Evolutionary conservation across 768 basidiomycete species (phyloP), one percentile per base, ranked within the genome.

Genomic region (Ramaria sp.): DNA sequence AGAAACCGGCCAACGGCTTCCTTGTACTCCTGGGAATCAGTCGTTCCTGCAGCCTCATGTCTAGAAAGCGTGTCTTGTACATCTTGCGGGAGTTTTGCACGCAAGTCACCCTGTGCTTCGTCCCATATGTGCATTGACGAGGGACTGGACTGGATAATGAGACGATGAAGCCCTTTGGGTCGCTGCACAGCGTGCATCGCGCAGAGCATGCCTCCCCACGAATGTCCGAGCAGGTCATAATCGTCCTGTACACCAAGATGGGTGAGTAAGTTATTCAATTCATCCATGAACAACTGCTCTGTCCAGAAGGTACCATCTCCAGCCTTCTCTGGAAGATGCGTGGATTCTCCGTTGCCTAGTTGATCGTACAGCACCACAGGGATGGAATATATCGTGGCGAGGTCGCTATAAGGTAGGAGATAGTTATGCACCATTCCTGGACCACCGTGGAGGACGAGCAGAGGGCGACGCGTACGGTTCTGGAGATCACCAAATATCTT

Each of bases 281-380:
- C 78, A 42, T 75, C 75, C 53, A 78, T 63, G 68, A 79, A 82
- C 3, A 83, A 72, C 7, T 76, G 71, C 20, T 73, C 61, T 5
- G 72, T 74, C 77, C 74, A 75, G 67, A 83, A 82, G 27, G 34
- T 27, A 3, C 37, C 38, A 33, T 74, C 70, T 13, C 68, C 70
- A 6, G 63, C 61, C 41, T 71, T 73, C 55, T 70, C 67, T 3
- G 62, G 69, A 0, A 71, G 68, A 53, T 75, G 78, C 13, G 78
- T 75, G 3, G 78, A 78, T 47, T 64, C 62, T 10, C 72, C 75
- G 59, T 64, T 72, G 7, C 80, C 81, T 46, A 83, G 57, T 62
- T 82, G 81, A 63, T 79, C 78, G 66, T 82, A 82, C 47, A 80
- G 62, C 41, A 83, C 62, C 61, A 82, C 69, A 0, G 76, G 73